Evolutionary conservation across 371 early-diverging fungal species (phyloP).

Genomic region (Massospora cicadina): DNA sequence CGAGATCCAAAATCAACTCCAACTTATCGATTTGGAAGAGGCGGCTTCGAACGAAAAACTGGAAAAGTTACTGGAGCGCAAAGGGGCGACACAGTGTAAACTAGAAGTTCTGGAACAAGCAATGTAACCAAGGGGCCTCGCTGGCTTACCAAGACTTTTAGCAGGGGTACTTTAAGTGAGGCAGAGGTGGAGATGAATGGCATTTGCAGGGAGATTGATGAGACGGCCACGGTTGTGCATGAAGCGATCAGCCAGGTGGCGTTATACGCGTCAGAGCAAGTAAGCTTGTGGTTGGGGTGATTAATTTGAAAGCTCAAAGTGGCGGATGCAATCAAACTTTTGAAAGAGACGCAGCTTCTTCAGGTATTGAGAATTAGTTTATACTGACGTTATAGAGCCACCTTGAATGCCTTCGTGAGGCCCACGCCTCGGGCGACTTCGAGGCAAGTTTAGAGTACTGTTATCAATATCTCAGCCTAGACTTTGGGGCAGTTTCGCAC

Average conservation of each 20-base stretch:
- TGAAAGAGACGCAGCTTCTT: background rate
- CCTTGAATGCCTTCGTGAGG: background rate
- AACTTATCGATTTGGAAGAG: background rate
- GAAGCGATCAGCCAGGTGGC: background rate
- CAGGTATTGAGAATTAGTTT: background rate
- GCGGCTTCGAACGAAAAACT: background rate
- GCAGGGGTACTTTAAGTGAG: background rate
- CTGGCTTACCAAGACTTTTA: background rate
- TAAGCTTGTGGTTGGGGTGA: background rate
- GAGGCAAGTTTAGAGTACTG: background rate
- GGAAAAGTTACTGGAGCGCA: background rate
- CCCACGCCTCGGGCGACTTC: background rate
- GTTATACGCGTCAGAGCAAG: background rate
- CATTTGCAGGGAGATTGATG: background rate
- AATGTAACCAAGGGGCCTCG: background rate
- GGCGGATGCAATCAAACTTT: background rate
- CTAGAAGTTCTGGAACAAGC: background rate
- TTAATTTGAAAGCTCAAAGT: background rate
- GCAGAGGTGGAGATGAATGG: background rate
- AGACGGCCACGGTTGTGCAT: background rate
- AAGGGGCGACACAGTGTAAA: background rate
- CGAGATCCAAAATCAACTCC: background rate
- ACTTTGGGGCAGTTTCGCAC: background rate
- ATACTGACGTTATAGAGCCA: background rate
- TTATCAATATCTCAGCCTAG: background rate